Base-by-base conservation (phyloP, 1,284 basidiomycete genomes). In the Trametes polyzona region DNA sequence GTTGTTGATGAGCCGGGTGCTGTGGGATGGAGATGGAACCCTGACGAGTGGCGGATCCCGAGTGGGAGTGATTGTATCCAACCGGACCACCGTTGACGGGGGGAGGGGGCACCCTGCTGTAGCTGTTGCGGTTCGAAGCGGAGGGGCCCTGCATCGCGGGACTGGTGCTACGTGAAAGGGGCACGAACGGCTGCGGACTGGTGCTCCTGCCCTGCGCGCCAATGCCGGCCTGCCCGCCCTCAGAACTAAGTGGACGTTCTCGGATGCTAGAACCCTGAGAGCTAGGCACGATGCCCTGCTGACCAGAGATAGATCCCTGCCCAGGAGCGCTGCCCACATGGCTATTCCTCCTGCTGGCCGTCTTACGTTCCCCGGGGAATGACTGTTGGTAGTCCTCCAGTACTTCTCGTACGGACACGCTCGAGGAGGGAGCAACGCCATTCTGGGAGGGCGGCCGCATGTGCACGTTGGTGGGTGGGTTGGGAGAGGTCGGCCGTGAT, bases 291-390 rank as follows among this genome's bases (percentile, higher is more conserved):
- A 64, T 21, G 55, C 67, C 47, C 65, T 71, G 52, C 58, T 71
- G 57, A 61, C 65, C 16, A 58, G 27, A 60, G 67, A 48, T 62
- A 70, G 48, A 57, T 64, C 19, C 32, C 60, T 64, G 47, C 52
- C 54, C 53, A 2, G 61, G 58, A 52, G 60, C 62, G 57, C 61
- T 66, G 47, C 60, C 63, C 36, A 65, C 56, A 52, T 61, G 66
- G 42, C 65, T 74, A 52, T 66, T 48, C 69, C 76, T 60, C 62
- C 80, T 73, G 68, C 82, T 79, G 63, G 77, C 77, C 49, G 78
- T 76, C 75, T 83, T 84, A 21, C 87, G 79, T 72, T 98, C 95
- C 2, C 93, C 93, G 1, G 95, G 95, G 72, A 98, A 84, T 0
- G 89, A 86, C 67, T 95, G 93, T 16, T 88, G 83, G 67, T 97